Percentiles rank a stretch among this genome's conserved stretches.
phyloP scores from a whole-genome alignment of 371 early-diverging fungal genomes.

The Mortierella sp. region DNA sequence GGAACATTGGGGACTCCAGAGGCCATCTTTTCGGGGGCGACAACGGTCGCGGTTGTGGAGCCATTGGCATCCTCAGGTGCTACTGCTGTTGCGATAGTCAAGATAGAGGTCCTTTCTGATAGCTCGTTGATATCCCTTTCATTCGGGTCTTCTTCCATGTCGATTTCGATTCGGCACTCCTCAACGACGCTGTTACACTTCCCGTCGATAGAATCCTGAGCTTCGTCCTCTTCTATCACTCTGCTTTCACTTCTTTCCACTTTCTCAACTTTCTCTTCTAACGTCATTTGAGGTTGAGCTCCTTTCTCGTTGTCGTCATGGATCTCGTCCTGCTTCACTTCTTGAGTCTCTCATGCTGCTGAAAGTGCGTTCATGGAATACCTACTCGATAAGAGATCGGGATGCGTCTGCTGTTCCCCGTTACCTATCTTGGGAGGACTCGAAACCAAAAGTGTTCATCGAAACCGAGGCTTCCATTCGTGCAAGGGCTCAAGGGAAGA shows the following conservation, averaged over 20 bases:
- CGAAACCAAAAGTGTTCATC: conserved; percentile 22
- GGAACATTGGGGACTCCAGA: conserved; percentile 15
- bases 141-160: background rate
- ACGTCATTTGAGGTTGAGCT: too few species aligned
- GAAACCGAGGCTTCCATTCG: conserved; percentile 37
- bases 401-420: background rate
- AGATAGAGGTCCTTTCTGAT: background rate
- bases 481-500: conserved; percentile 45
- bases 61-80: background rate
- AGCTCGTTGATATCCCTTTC: conserved; percentile 2
- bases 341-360: background rate
- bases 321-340: too few species aligned
- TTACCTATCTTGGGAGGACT: conserved; percentile 4
- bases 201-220: background rate
- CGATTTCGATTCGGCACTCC: background rate
- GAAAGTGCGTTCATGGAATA: background rate
- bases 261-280: too few species aligned
- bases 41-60: background rate
- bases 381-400: background rate
- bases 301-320: too few species aligned
- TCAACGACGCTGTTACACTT: background rate
- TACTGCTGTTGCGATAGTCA: background rate
- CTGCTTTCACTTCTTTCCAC: background rate
- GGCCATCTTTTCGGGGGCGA: conserved; percentile 6
- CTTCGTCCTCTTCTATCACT: background rate